Conservation (phyloP, 2,329 filamentous ascomycete species). For the Daldinia eschscholtzii region DNA sequence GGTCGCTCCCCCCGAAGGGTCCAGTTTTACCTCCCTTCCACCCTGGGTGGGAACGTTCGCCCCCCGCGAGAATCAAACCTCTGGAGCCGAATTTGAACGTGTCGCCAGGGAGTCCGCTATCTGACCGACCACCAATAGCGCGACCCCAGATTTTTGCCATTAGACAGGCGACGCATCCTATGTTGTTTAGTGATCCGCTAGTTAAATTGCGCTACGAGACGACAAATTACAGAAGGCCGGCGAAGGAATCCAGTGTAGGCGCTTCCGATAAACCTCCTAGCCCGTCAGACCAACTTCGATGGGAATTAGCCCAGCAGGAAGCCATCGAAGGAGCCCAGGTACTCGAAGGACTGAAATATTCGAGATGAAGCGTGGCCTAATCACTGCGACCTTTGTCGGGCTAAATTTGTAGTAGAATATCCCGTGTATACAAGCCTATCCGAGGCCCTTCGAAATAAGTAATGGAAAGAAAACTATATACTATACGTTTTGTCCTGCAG, state of each 20-base stretch:
- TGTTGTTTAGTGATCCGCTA: conserved; percentile 49
- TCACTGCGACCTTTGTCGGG: neutral
- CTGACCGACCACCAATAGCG: conserved; percentile 38
- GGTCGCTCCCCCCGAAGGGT: conserved; percentile 30
- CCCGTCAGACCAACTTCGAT: conserved; percentile 51
- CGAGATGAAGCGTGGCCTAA: conserved; percentile 17
- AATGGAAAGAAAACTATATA: neutral
- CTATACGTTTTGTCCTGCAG: neutral
- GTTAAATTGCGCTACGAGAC: conserved; percentile 44
- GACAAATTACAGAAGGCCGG: conserved; percentile 32
- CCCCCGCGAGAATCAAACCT: conserved; percentile 44
- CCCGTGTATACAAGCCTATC: neutral
- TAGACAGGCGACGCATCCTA: conserved; percentile 47
- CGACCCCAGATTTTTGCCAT: conserved; percentile 40
- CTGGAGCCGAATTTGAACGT: conserved; percentile 49
- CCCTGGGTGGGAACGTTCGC: conserved; percentile 42
- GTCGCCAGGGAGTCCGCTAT: conserved; percentile 49
- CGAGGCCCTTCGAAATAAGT: neutral
- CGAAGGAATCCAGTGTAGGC: conserved; percentile 22
- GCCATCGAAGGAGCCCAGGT: conserved; percentile 37
- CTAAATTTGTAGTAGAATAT: conserved; percentile 6
- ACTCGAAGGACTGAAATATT: conserved; percentile 29
- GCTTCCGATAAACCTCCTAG: conserved; percentile 49
- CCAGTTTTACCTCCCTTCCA: conserved; percentile 47
- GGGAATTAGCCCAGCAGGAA: conserved; percentile 48